Evolutionary conservation across 1,139 yeast genomes (phyloP).

Genomic region (Magnusiomyces suaveolens): DNA sequence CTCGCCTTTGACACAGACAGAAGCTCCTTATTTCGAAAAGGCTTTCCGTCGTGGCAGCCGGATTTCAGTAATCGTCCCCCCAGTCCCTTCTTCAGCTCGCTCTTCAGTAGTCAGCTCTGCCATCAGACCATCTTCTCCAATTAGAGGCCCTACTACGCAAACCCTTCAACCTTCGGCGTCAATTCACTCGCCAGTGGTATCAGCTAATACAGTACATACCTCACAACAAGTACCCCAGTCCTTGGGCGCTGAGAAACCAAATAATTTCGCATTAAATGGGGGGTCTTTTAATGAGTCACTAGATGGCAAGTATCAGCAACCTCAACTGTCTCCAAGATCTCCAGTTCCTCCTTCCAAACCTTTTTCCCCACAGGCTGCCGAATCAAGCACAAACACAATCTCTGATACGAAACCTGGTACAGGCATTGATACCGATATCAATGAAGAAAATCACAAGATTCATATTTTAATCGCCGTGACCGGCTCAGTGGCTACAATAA

Average conservation of each 20-base stretch:
- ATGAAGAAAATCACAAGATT: slow-evolving; percentile 40
- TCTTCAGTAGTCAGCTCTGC: not conserved
- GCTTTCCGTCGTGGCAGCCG: slow-evolving; percentile 5
- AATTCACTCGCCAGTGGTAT: not conserved
- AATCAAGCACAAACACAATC: too few relatives aligned
- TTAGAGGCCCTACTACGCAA: not conserved
- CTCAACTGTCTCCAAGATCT: not conserved
- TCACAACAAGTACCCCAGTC: too few relatives aligned
- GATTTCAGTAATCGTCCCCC: slow-evolving; percentile 5
- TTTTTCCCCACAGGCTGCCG: not conserved
- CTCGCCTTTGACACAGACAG: not conserved
- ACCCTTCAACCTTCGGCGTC: not conserved
- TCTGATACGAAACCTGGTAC: too few relatives aligned
- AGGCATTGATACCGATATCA: not conserved
- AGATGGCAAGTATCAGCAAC: too few relatives aligned
- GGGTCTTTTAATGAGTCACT: too few relatives aligned
- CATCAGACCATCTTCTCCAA: not conserved
- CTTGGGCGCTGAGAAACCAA: too few relatives aligned
- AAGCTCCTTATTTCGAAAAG: not conserved
- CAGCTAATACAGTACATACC: too few relatives aligned
- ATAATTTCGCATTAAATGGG: too few relatives aligned
- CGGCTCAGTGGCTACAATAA: slow-evolving; percentile 93
- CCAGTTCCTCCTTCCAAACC: not conserved
- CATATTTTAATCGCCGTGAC: slow-evolving; percentile 88
- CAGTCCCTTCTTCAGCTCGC: not conserved